These are phyloP conservation scores for Epichloe festucae DNA, from an alignment of 2,329 filamentous ascomycete species.

Conservation along the genomic window DNA sequence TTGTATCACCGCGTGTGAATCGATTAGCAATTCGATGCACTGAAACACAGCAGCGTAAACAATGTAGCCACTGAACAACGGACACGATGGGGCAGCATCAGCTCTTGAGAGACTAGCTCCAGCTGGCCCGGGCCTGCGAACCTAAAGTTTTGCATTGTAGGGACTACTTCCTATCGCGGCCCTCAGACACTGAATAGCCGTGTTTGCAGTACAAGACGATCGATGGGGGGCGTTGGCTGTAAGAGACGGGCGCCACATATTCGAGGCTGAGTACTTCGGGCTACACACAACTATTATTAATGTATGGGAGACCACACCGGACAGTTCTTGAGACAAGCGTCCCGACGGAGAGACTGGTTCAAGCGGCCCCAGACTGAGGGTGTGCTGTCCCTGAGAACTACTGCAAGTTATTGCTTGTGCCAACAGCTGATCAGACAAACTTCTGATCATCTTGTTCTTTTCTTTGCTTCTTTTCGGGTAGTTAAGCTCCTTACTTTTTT, in stretches of 20 bases:
- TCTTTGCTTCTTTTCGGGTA: neutral
- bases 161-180: neutral
- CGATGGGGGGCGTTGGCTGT: too few relatives aligned
- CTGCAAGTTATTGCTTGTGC: neutral
- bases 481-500: neutral
- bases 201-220: neutral
- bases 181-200: neutral
- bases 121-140: neutral
- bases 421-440: neutral
- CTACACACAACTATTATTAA: too few relatives aligned
- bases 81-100: neutral
- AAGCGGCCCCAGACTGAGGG: neutral
- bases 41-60: neutral
- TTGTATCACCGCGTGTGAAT: neutral
- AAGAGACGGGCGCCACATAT: neutral
- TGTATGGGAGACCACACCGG: too few relatives aligned
- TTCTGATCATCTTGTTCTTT: neutral
- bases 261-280: neutral
- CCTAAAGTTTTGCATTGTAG: neutral
- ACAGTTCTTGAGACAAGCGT: neutral
- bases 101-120: too few relatives aligned
- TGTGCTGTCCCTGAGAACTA: neutral
- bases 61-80: neutral
- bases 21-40: neutral
- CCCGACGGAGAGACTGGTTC: neutral